Percentiles rank a stretch among this genome's conserved stretches.
phyloP scores from a whole-genome alignment of 2,329 filamentous ascomycete species.

The Beauveria bassiana region DNA sequence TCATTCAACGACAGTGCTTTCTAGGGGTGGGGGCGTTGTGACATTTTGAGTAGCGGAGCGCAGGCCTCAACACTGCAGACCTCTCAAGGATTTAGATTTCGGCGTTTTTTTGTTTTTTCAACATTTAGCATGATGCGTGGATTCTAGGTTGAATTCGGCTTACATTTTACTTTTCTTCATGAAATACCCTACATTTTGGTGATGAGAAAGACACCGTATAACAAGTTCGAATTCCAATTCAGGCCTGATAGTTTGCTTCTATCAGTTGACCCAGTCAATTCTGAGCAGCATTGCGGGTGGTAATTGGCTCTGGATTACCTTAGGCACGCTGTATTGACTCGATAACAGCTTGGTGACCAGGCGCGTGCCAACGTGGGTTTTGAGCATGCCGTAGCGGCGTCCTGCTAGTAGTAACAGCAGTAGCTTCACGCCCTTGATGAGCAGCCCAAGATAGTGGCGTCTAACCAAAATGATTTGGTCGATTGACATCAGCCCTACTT shows the following conservation, averaged over 20 bases:
- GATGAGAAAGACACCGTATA: slow-evolving; percentile 15
- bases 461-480: too few relatives aligned
- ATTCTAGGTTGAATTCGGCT: neutral
- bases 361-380: too few relatives aligned
- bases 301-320: too few relatives aligned
- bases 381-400: neutral
- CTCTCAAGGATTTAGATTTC: slow-evolving; percentile 14
- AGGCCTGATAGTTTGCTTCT: too few relatives aligned
- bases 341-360: too few relatives aligned
- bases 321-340: too few relatives aligned
- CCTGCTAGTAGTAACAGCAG: neutral
- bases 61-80: slow-evolving; percentile 25
- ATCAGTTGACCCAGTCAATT: too few relatives aligned
- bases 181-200: slow-evolving; percentile 27
- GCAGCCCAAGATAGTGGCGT: neutral
- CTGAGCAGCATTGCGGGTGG: too few relatives aligned
- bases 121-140: slow-evolving; percentile 14
- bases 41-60: slow-evolving; percentile 13
- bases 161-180: slow-evolving; percentile 16
- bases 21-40: slow-evolving; percentile 2
- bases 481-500: too few relatives aligned
- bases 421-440: neutral
- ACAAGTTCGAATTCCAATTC: too few relatives aligned
- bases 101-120: slow-evolving; percentile 17
- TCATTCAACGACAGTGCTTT: slow-evolving; percentile 21